A percentile compares a stretch with the other conserved stretches of the same genome.
Conservation (phyloP, 2,329 filamentous ascomycete genomes). For the Trichoderma pleuroti region DNA sequence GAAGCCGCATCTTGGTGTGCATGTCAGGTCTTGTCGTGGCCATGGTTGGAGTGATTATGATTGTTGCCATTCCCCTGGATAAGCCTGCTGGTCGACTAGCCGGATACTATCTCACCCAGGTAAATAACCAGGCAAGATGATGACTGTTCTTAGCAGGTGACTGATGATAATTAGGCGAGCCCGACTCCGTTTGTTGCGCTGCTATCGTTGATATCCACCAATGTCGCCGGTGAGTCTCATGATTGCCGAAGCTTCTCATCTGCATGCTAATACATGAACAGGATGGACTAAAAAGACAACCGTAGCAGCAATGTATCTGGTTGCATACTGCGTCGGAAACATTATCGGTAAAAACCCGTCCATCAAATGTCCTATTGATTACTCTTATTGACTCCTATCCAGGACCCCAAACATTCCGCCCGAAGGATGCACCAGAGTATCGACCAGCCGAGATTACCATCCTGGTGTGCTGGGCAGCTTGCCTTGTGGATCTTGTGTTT, state of each 20-base stretch:
- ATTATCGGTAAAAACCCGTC: slow-evolving; percentile 45
- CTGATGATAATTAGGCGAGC: background rate
- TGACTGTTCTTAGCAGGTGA: no score
- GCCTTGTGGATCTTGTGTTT: slow-evolving; percentile 53
- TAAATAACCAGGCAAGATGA: slow-evolving; percentile 29
- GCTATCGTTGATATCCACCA: slow-evolving; percentile 26
- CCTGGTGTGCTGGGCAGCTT: slow-evolving; percentile 54
- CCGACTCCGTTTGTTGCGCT: slow-evolving; percentile 40
- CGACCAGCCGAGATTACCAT: slow-evolving; percentile 62
- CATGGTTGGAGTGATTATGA: slow-evolving; percentile 34
- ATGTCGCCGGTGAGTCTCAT: slow-evolving; percentile 33
- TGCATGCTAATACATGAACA: background rate
- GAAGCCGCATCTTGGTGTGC: slow-evolving; percentile 18
- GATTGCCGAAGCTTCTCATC: no score
- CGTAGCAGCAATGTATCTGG: slow-evolving; percentile 45
- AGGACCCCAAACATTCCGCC: slow-evolving; percentile 55
- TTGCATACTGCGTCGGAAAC: slow-evolving; percentile 52
- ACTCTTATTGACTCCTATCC: slow-evolving; percentile 18
- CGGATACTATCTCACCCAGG: slow-evolving; percentile 56
- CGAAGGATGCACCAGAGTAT: slow-evolving; percentile 56
- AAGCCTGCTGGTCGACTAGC: slow-evolving; percentile 50
- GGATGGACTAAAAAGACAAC: slow-evolving; percentile 54
- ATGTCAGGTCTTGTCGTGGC: slow-evolving; percentile 25
- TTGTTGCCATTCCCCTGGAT: slow-evolving; percentile 32
- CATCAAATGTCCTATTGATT: background rate